Evolutionary conservation across 2,329 filamentous ascomycete genomes (phyloP), one percentile per base, ranked within the genome.

Genomic region (Epichloe hybrida): DNA sequence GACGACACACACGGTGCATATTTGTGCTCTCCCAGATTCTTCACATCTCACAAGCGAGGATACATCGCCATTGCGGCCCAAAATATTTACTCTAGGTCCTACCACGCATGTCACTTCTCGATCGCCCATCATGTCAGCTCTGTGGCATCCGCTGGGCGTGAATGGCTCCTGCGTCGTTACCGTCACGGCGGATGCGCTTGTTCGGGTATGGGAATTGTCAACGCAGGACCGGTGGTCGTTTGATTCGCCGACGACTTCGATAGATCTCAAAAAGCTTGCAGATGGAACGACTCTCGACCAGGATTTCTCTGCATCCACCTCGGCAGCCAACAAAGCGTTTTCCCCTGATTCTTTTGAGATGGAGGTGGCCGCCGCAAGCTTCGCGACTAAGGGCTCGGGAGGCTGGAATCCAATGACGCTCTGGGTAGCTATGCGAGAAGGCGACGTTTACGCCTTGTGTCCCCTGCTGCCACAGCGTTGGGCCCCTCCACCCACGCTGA

Each of bases 371-470:
- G 84, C 90, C 2, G 89, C 90, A 48, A 87, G 83, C 63, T 98
- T 98, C 69, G 73, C 76, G 37, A 72, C 71, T 12, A 74, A 75
- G 55, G 74, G 73, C 37, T 78, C 79, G 6, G 91, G 89, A 13
- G 89, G 89, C 50, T 98, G 93, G 93, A 86, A 89, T 7, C 81
- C 90, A 9, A 96, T 96, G 86, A 97, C 93, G 0, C 74, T 98
- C 11, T 98, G 91, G 88, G 72, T 97, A 48, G 89, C 90, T n/a
- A 98, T 96, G 86, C 81, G 81, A 38, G 86, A 88, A 53, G 93
- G 93, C 3, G 90, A 96, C 62, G 78, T 97, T 5, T 98, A 98
- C 62, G 90, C 91, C 2, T 72, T 98, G 8, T 96, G 90, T 62
- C 93, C 93, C 2, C 74, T 98, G 40, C 72, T 98, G 35, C 93